Evolutionary conservation across 352 stramenopile genomes (phyloP).

Genomic region (Thalassiosira mediterranea): DNA sequence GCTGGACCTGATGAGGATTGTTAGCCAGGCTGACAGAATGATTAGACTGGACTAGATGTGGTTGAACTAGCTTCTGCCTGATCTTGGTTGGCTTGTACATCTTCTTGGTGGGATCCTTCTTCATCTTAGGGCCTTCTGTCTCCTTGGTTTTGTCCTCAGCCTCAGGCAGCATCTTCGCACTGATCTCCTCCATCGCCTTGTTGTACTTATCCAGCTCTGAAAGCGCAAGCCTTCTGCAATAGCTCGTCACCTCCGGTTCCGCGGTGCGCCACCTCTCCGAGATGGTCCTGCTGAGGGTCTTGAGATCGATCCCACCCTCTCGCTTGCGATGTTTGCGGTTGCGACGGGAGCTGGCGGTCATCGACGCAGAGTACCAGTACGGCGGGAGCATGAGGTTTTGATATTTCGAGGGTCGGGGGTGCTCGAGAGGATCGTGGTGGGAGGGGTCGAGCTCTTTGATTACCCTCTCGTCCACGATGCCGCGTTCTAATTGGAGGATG

Average conservation of each 20-base stretch:
- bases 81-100: too few relatives aligned
- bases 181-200: not conserved
- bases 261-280: not conserved
- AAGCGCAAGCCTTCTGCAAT: constrained; percentile 6
- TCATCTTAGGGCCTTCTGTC: too few relatives aligned
- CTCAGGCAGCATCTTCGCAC: too few relatives aligned
- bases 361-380: constrained; percentile 3
- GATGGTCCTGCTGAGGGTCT: constrained; percentile 9
- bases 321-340: constrained; percentile 19
- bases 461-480: constrained; percentile 8
- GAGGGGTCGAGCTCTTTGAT: not conserved
- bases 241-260: not conserved
- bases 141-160: too few relatives aligned
- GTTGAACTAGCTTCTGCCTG: too few relatives aligned
- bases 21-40: too few relatives aligned
- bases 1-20: too few relatives aligned
- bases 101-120: too few relatives aligned
- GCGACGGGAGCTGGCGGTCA: not conserved
- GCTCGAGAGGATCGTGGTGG: constrained; percentile 8
- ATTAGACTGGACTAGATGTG: too few relatives aligned
- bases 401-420: constrained; percentile 6
- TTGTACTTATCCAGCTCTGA: constrained; percentile 6
- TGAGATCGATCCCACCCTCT: not conserved
- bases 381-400: not conserved
- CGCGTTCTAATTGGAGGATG: constrained; percentile 3